A percentile compares a stretch with the other conserved stretches of the same genome.
Conservation (phyloP, 2,329 filamentous ascomycete genomes). For the Fusarium agapanthi region DNA sequence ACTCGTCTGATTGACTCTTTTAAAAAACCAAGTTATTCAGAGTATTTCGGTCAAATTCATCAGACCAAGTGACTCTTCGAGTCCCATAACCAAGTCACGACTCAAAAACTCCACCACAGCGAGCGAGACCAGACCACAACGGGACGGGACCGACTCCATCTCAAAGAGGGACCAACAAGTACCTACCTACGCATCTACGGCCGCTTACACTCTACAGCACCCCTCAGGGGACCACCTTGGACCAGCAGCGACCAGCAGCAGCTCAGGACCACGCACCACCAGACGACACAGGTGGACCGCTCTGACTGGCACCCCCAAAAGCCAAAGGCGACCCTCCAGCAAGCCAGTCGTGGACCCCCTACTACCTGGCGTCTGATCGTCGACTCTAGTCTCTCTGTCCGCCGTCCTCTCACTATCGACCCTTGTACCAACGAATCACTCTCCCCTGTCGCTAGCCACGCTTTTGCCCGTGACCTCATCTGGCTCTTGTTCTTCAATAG, state of each 20-base stretch:
- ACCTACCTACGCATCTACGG: conserved; percentile 15
- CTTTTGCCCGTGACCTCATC: conserved; percentile 44
- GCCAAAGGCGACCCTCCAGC: conserved; percentile 31
- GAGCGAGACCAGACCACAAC: conserved; percentile 17
- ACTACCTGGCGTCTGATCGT: conserved; percentile 42
- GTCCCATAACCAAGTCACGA: conserved; percentile 33
- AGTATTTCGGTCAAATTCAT: conserved; percentile 21
- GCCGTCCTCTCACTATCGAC: conserved; percentile 17
- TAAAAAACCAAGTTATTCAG: conserved; percentile 6
- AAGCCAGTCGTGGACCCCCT: conserved; percentile 32
- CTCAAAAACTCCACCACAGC: conserved; percentile 20
- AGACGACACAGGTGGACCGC: conserved; percentile 37
- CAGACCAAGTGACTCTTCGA: conserved; percentile 31
- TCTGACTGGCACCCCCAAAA: conserved; percentile 37
- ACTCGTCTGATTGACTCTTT: conserved; percentile 18
- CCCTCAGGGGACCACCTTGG: conserved; percentile 37
- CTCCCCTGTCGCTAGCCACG: conserved; percentile 27
- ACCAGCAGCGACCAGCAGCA: conserved; percentile 31
- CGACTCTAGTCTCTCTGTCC: conserved; percentile 34
- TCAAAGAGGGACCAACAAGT: conserved; percentile 26
- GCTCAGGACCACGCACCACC: conserved; percentile 36
- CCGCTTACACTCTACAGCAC: conserved; percentile 29
- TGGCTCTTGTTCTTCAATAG: conserved; percentile 39
- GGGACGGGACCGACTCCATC: conserved; percentile 27
- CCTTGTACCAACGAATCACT: conserved; percentile 40